A percentile compares a stretch with the other conserved stretches of the same genome.
Evolutionary conservation across 139 green algal species (phyloP).

Genomic region (Diplosphaera chodatii): DNA sequence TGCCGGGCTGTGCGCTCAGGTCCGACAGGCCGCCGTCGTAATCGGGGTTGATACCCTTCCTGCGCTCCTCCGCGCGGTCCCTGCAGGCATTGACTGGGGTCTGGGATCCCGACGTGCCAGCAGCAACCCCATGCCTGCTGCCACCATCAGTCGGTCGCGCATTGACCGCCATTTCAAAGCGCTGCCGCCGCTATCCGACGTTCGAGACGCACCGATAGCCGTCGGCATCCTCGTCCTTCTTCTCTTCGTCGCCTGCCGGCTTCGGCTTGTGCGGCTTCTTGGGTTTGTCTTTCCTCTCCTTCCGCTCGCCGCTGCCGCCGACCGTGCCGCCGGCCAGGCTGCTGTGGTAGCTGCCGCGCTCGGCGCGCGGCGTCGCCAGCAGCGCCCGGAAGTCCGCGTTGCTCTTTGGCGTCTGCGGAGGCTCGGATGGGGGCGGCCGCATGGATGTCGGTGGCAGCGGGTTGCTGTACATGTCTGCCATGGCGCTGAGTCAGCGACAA

Average conservation of each 20-base stretch:
- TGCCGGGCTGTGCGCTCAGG: constrained; percentile 3
- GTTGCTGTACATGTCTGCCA: background rate
- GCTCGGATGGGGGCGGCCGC: background rate
- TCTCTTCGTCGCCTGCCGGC: constrained; percentile 22
- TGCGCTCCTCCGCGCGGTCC: constrained; percentile 60
- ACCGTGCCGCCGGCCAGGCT: background rate
- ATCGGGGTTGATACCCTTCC: constrained; percentile 52
- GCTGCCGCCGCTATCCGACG: too few species aligned
- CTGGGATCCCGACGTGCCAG: too few species aligned
- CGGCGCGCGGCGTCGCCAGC: constrained; percentile 46
- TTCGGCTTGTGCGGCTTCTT: constrained; percentile 19
- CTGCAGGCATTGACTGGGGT: too few species aligned
- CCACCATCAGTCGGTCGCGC: too few species aligned
- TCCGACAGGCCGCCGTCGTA: constrained; percentile 33
- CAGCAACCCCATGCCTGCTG: too few species aligned
- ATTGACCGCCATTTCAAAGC: too few species aligned
- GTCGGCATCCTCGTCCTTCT: constrained; percentile 39
- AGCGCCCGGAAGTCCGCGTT: constrained; percentile 66
- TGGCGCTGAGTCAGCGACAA: background rate
- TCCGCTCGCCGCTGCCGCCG: background rate
- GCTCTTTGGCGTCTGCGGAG: constrained; percentile 22
- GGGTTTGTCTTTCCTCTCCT: background rate
- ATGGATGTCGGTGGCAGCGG: background rate
- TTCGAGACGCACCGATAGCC: constrained; percentile 57
- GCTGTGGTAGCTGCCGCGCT: constrained; percentile 10